Evolutionary conservation across 2,329 filamentous ascomycete genomes (phyloP).

Genomic region (Trichoderma endophyticum): DNA sequence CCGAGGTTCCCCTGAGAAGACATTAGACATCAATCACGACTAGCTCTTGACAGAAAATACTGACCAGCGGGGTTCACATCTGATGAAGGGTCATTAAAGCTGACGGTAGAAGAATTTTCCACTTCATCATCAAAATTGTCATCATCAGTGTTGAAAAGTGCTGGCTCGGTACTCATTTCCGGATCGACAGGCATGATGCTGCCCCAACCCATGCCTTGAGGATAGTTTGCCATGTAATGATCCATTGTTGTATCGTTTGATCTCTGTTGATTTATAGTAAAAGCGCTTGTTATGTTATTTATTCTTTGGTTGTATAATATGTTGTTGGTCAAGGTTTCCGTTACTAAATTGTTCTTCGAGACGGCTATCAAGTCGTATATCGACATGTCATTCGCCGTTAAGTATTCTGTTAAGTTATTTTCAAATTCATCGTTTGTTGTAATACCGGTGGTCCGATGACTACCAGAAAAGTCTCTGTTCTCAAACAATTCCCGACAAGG

Average conservation of each 20-base stretch:
- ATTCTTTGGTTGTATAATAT: not conserved
- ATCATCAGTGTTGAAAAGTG: not conserved
- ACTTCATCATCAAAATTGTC: not conserved
- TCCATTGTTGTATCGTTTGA: not conserved
- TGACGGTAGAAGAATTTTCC: not conserved
- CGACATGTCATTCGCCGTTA: not conserved
- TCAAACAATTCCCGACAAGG: not conserved
- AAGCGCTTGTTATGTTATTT: too few species aligned
- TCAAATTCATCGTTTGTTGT: not conserved
- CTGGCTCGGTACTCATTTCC: not conserved
- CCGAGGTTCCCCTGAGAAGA: not conserved
- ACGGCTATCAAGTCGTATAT: not conserved
- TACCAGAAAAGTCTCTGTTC: not conserved
- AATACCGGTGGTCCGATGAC: accelerated
- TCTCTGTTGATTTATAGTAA: too few species aligned
- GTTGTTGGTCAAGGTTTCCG: not conserved
- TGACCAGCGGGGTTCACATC: not conserved
- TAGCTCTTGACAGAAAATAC: too few species aligned
- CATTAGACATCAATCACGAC: not conserved
- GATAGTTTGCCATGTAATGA: not conserved
- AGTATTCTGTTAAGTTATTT: not conserved
- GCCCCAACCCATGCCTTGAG: not conserved
- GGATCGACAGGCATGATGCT: not conserved
- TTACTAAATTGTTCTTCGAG: not conserved
- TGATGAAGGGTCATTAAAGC: not conserved